phyloP scores from a whole-genome alignment of 768 basidiomycete genomes.

The Lenzites betulinus region DNA sequence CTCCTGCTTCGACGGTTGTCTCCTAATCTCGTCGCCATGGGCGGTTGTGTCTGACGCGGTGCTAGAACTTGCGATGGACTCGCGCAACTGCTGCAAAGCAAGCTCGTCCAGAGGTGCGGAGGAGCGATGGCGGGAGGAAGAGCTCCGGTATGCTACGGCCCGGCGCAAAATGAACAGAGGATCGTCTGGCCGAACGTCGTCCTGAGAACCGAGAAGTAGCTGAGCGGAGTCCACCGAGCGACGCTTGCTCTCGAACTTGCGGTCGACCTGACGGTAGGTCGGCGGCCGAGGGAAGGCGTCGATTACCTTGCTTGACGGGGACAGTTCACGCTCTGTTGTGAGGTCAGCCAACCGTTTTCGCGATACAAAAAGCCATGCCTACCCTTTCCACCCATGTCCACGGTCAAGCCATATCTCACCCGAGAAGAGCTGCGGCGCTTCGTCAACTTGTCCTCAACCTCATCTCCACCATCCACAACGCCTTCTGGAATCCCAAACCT shows the following conservation, averaged over 20 bases:
- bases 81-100: slow-evolving; percentile 70
- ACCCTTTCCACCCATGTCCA: slow-evolving; percentile 67
- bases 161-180: slow-evolving; percentile 90
- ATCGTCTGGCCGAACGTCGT: slow-evolving; percentile 81
- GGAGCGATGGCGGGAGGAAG: slow-evolving; percentile 67
- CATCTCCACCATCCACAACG: slow-evolving; percentile 98
- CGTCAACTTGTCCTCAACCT: slow-evolving; percentile 89
- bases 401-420: slow-evolving; percentile 81
- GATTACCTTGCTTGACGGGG: slow-evolving; percentile 79
- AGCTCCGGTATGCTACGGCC: slow-evolving; percentile 71
- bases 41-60: slow-evolving; percentile 47
- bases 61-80: slow-evolving; percentile 61
- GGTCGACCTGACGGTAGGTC: slow-evolving; percentile 61
- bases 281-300: slow-evolving; percentile 84
- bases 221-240: slow-evolving; percentile 84
- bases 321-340: slow-evolving; percentile 68
- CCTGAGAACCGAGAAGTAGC: slow-evolving; percentile 65
- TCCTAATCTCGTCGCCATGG: slow-evolving; percentile 40
- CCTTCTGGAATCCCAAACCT: slow-evolving; percentile 94
- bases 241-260: slow-evolving; percentile 68
- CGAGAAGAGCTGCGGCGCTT: slow-evolving; percentile 77
- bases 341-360: background rate
- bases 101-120: slow-evolving; percentile 85
- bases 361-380: slow-evolving; percentile 25
- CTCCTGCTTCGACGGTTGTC: slow-evolving; percentile 69